These are phyloP conservation scores for Bruguiera gymnorhiza DNA, from an alignment of 345 rosid species.

Conservation along the genomic window DNA sequence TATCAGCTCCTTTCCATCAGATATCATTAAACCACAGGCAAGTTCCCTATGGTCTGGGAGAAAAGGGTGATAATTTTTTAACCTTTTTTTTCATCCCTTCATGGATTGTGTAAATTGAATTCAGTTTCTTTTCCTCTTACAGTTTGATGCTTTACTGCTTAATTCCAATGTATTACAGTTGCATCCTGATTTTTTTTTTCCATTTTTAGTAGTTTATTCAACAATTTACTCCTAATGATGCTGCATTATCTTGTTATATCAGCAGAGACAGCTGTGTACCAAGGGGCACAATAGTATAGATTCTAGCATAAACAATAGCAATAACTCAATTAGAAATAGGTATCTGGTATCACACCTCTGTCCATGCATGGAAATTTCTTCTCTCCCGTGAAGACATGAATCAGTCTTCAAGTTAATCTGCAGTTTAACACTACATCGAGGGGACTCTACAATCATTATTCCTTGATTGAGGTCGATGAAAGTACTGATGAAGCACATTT, in stretches of 20 bases:
- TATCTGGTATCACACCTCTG: constrained; percentile 41
- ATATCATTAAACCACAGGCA: too few species aligned
- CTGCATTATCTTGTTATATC: neutral
- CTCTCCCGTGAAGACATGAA: constrained; percentile 30
- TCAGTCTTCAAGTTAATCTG: constrained; percentile 52
- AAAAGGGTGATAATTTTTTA: too few species aligned
- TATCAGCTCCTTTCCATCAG: too few species aligned
- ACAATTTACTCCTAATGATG: neutral
- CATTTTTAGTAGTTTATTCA: too few species aligned
- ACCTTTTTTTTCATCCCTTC: too few species aligned
- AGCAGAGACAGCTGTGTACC: neutral
- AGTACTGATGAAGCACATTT: constrained; percentile 71
- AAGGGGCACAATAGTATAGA: neutral
- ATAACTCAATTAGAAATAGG: neutral
- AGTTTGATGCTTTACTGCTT: too few species aligned
- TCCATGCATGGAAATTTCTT: constrained; percentile 43
- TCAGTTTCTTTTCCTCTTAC: too few species aligned
- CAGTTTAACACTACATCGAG: constrained; percentile 54
- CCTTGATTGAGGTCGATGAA: constrained; percentile 60
- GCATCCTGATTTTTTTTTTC: too few species aligned
- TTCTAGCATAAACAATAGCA: neutral
- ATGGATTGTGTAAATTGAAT: too few species aligned
- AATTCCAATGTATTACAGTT: too few species aligned
- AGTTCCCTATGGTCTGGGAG: too few species aligned
- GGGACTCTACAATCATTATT: constrained; percentile 54